A percentile compares a stretch with the other conserved stretches of the same genome.
These are phyloP conservation scores for Nemania sp. DNA, from an alignment of 2,329 filamentous ascomycete genomes.

Conservation along the genomic window DNA sequence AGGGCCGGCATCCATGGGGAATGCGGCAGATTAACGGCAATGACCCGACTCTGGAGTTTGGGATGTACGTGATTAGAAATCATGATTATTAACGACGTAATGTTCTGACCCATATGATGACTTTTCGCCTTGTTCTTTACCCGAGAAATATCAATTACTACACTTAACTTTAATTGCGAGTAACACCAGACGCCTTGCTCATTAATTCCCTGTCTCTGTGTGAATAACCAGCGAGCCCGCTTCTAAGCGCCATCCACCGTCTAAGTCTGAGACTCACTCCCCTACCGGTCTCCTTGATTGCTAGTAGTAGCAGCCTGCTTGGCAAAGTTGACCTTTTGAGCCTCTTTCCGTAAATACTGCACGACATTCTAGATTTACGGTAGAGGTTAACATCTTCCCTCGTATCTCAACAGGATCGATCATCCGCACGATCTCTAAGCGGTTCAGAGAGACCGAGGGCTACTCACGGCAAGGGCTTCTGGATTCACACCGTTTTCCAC, in stretches of 20 bases:
- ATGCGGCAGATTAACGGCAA: background rate
- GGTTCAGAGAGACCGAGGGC: slow-evolving; percentile 2
- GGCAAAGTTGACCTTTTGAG: slow-evolving; percentile 52
- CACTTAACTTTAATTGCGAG: background rate
- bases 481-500: slow-evolving; percentile 98
- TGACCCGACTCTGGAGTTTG: background rate
- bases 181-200: slow-evolving; percentile 25
- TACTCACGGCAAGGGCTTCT: slow-evolving; percentile 84
- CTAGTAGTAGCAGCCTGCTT: slow-evolving; percentile 28
- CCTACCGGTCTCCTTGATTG: slow-evolving; percentile 10
- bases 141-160: background rate
- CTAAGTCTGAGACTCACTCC: background rate
- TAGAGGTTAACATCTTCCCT: background rate
- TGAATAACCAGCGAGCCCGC: background rate
- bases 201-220: background rate
- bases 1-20: slow-evolving; percentile 9
- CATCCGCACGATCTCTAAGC: background rate
- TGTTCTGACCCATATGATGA: too few relatives aligned
- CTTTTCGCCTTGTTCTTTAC: too few relatives aligned
- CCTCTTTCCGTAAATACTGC: slow-evolving; percentile 61
- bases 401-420: background rate
- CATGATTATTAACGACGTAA: too few relatives aligned
- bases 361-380: slow-evolving; percentile 55
- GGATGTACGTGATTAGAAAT: background rate
- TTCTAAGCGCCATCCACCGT: background rate